Conservation (phyloP, 2,329 filamentous ascomycete species). For the Talaromyces sp. region DNA sequence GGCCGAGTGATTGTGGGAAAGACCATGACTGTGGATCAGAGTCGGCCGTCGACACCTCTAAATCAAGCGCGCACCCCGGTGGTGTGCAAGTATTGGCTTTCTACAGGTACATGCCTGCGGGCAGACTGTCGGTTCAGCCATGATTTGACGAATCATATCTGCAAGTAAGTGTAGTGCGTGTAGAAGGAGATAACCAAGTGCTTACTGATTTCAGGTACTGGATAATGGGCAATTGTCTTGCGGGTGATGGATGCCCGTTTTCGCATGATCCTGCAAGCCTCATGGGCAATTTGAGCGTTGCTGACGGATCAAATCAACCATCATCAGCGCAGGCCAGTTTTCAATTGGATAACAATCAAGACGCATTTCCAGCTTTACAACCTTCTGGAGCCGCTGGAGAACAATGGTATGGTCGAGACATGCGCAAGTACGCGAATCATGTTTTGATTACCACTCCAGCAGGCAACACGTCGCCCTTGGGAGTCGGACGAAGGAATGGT, state of each 20-base stretch:
- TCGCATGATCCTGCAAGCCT: conserved; percentile 90
- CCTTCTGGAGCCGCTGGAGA: conserved; percentile 58
- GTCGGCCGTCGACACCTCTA: conserved; percentile 70
- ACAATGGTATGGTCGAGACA: conserved; percentile 52
- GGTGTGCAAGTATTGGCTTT: conserved; percentile 95
- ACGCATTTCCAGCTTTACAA: conserved; percentile 75
- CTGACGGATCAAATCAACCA: conserved; percentile 49
- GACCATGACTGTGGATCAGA: conserved; percentile 71
- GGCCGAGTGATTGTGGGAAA: conserved; percentile 76
- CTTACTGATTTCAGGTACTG: conserved; percentile 58
- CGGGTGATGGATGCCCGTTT: conserved; percentile 91
- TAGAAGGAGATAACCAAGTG: not conserved
- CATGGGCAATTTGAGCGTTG: conserved; percentile 73
- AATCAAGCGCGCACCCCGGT: conserved; percentile 72
- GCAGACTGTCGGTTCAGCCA: conserved; percentile 97
- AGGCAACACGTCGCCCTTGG: conserved; percentile 26
- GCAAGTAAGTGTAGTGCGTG: conserved; percentile 67
- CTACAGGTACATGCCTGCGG: conserved; percentile 89
- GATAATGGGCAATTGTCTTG: conserved; percentile 91
- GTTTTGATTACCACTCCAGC: conserved; percentile 46
- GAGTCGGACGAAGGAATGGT: conserved; percentile 34
- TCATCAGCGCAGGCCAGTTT: conserved; percentile 64
- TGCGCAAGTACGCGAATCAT: conserved; percentile 44
- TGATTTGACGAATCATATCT: conserved; percentile 90
- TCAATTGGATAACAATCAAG: conserved; percentile 72